Conservation (phyloP, 129 eudicot genomes). For the Heracleum sosnowskyi region DNA sequence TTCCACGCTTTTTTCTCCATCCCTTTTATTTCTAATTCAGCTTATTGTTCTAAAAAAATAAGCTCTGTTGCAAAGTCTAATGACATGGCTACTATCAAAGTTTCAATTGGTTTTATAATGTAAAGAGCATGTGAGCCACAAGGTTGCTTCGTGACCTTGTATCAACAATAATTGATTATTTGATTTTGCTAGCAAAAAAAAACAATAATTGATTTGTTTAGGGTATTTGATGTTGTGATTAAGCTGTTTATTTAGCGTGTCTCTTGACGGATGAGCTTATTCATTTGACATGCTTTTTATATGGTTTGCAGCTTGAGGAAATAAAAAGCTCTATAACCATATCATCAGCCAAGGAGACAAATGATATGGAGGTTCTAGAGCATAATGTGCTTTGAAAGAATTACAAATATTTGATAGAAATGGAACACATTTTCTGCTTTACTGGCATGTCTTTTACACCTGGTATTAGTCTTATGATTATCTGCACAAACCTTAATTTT, state of each 20-base stretch:
- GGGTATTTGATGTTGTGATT: background rate
- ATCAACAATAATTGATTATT: background rate
- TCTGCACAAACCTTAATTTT: background rate
- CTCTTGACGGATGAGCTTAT: background rate
- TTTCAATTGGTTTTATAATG: background rate
- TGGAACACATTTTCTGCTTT: background rate
- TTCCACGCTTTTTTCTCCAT: background rate
- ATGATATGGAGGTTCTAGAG: slow-evolving; percentile 28
- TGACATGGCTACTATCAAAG: background rate
- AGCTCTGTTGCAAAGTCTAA: background rate
- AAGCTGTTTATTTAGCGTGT: background rate
- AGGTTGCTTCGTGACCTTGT: background rate
- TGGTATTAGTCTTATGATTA: too few relatives aligned
- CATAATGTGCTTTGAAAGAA: slow-evolving; percentile 18
- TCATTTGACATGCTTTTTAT: background rate
- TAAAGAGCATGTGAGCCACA: background rate
- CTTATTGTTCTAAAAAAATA: background rate
- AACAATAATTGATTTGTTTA: background rate
- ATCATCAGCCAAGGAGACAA: slow-evolving; percentile 34
- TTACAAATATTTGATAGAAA: background rate
- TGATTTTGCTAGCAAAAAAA: background rate
- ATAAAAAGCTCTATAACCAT: slow-evolving; percentile 26
- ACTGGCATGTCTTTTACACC: background rate
- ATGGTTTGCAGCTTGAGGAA: slow-evolving; percentile 48
- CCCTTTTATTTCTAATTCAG: background rate